A percentile compares a stretch with the other conserved stretches of the same genome.
phyloP scores from a whole-genome alignment of 352 stramenopile genomes.

The Phytopythium oedochilum region DNA sequence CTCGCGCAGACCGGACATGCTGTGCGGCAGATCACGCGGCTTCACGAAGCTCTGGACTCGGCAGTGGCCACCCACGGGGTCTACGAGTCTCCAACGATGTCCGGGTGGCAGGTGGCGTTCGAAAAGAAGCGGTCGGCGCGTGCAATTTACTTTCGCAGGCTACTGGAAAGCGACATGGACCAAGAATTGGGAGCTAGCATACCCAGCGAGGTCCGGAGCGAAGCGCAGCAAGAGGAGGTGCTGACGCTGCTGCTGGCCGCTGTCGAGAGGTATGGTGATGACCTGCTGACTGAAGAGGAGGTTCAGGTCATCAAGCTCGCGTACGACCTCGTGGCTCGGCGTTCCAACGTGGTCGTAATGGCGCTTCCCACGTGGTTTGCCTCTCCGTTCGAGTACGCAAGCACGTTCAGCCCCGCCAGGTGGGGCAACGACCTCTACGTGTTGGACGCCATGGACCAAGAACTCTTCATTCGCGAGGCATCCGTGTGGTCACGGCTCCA shows the following conservation, averaged over 20 bases:
- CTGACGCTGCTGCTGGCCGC: not conserved
- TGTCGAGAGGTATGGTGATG: not conserved
- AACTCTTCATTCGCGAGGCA: not conserved
- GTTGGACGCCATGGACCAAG: not conserved
- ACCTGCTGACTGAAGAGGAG: not conserved
- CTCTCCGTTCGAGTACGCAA: not conserved
- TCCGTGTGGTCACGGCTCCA: constrained; percentile 18
- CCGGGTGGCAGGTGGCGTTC: not conserved
- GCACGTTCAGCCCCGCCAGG: not conserved
- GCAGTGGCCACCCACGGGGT: not conserved
- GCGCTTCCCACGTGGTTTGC: not conserved
- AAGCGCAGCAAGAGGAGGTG: not conserved
- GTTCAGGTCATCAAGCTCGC: not conserved
- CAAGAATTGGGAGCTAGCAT: not conserved
- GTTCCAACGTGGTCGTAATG: not conserved
- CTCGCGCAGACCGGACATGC: not conserved
- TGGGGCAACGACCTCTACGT: not conserved
- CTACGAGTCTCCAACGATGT: not conserved
- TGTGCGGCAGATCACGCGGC: not conserved
- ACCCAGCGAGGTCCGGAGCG: not conserved
- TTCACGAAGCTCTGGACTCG: not conserved
- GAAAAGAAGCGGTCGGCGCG: not conserved
- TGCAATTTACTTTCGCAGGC: too few relatives aligned
- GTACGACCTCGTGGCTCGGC: not conserved
- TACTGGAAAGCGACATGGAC: too few relatives aligned